Percentiles rank a stretch among this genome's conserved stretches.
These are phyloP conservation scores for Schizosaccharomyces lindneri DNA, from an alignment of 805 yeast species.

Conservation along the genomic window DNA sequence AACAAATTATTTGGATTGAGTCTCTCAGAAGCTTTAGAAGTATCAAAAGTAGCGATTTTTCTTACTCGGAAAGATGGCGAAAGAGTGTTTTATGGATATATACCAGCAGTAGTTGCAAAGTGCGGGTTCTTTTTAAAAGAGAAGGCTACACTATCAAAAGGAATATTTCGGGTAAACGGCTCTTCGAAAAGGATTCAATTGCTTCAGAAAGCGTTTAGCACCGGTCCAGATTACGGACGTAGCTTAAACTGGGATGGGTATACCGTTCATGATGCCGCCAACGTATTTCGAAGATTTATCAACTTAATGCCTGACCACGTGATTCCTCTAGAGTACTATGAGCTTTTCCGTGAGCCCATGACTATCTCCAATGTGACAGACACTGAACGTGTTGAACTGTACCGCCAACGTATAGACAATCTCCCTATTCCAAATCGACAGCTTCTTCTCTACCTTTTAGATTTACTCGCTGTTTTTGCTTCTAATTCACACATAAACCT, in stretches of 20 bases:
- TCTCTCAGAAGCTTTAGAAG: neutral
- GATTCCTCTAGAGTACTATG: conserved; percentile 55
- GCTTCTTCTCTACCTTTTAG: conserved; percentile 62
- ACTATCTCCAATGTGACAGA: conserved; percentile 14
- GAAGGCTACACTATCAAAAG: conserved; percentile 40
- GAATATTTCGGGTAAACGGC: conserved; percentile 84
- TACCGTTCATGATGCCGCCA: conserved; percentile 92
- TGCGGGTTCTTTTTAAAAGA: conserved; percentile 72
- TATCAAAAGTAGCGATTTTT: neutral
- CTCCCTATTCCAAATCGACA: conserved; percentile 65
- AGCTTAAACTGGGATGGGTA: conserved; percentile 77
- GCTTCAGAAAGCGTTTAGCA: conserved; percentile 56
- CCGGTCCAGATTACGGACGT: conserved; percentile 77
- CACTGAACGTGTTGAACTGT: conserved; percentile 35
- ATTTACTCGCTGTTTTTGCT: conserved; percentile 63
- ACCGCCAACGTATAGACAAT: conserved; percentile 38
- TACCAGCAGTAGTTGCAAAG: conserved; percentile 85
- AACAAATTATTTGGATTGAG: neutral
- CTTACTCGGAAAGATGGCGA: neutral
- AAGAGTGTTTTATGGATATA: conserved; percentile 48
- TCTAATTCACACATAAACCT: conserved; percentile 51
- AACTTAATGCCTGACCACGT: conserved; percentile 81
- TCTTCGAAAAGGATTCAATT: conserved; percentile 70
- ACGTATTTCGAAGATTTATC: conserved; percentile 59
- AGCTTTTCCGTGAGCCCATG: conserved; percentile 55